phyloP scores from a whole-genome alignment of 768 basidiomycete species.

The Candolleomyces eurysporus region DNA sequence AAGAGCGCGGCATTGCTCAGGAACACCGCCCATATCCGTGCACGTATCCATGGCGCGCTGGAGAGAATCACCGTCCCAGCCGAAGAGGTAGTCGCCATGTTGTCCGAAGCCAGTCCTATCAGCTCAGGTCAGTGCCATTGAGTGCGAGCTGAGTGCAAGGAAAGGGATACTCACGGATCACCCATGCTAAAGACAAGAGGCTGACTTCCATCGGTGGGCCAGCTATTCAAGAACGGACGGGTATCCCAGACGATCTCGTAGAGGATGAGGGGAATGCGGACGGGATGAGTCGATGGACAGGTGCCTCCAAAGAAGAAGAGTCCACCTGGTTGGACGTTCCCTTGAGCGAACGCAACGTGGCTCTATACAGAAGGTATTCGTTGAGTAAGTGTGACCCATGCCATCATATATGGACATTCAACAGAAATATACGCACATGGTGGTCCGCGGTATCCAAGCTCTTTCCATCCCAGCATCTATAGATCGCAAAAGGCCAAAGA shows the following conservation, averaged over 20 bases:
- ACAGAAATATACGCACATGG: background rate
- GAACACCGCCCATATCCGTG: background rate
- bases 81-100: slow-evolving; percentile 12
- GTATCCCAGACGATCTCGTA: slow-evolving; percentile 11
- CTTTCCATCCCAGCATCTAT: slow-evolving; percentile 10
- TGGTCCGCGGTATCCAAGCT: slow-evolving; percentile 7
- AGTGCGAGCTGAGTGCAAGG: background rate
- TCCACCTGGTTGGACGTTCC: background rate
- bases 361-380: no score
- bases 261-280: slow-evolving; percentile 3
- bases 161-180: slow-evolving; percentile 4
- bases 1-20: slow-evolving; percentile 1
- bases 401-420: no score
- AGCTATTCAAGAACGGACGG: slow-evolving; percentile 2
- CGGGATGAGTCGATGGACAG: slow-evolving; percentile 8
- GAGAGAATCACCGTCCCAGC: slow-evolving; percentile 11
- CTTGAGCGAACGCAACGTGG: slow-evolving; percentile 5
- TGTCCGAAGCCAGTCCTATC: slow-evolving; percentile 9
- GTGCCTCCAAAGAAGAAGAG: slow-evolving; percentile 1
- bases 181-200: slow-evolving; percentile 9
- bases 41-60: slow-evolving; percentile 10
- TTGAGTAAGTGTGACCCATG: no score
- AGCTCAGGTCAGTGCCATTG: background rate
- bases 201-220: slow-evolving; percentile 7
- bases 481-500: no score